Percentiles rank a stretch among this genome's conserved stretches.
These are phyloP conservation scores for Penicillium alfredii DNA, from an alignment of 495 filamentous ascomycete genomes.

Conservation along the genomic window DNA sequence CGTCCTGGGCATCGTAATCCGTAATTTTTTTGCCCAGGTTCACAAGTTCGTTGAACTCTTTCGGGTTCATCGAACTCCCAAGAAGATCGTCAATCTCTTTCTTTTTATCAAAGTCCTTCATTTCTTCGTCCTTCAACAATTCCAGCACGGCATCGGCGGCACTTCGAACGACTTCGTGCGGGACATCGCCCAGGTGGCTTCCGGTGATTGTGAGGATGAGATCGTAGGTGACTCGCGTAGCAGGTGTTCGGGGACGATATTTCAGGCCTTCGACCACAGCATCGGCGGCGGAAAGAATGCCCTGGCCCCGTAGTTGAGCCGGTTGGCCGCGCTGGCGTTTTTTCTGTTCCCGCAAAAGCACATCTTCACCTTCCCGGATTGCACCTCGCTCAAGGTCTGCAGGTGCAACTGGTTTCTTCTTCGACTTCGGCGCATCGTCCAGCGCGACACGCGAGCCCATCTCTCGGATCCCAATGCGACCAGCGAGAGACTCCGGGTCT, in stretches of 20 bases:
- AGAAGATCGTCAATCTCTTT: constrained; percentile 93
- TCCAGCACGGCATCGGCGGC: constrained; percentile 93
- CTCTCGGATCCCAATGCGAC: constrained; percentile 83
- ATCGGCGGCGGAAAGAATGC: constrained; percentile 79
- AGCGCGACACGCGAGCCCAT: constrained; percentile 84
- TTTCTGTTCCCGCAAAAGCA: constrained; percentile 77
- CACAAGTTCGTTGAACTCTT: constrained; percentile 94
- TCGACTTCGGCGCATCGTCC: constrained; percentile 73
- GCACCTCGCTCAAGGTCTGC: constrained; percentile 68
- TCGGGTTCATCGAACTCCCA: constrained; percentile 71
- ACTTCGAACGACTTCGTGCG: constrained; percentile 84
- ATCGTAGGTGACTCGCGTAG: constrained; percentile 92
- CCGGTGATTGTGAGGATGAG: constrained; percentile 89
- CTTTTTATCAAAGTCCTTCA: constrained; percentile 98
- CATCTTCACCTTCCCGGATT: constrained; percentile 78
- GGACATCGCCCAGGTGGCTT: constrained; percentile 84
- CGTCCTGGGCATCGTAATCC: constrained; percentile 95
- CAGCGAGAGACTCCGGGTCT: constrained; percentile 94
- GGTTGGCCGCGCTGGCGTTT: constrained; percentile 76
- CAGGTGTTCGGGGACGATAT: constrained; percentile 86
- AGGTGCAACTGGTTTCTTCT: constrained; percentile 58
- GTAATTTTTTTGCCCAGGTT: constrained; percentile 99
- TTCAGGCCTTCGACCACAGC: constrained; percentile 75
- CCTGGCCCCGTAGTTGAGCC: constrained; percentile 66
- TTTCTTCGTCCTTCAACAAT: constrained; percentile 84